Evolutionary conservation across 73 alveolate species (phyloP), one percentile per base, ranked within the genome.

Genomic region (Tetrahymena thermophila): DNA sequence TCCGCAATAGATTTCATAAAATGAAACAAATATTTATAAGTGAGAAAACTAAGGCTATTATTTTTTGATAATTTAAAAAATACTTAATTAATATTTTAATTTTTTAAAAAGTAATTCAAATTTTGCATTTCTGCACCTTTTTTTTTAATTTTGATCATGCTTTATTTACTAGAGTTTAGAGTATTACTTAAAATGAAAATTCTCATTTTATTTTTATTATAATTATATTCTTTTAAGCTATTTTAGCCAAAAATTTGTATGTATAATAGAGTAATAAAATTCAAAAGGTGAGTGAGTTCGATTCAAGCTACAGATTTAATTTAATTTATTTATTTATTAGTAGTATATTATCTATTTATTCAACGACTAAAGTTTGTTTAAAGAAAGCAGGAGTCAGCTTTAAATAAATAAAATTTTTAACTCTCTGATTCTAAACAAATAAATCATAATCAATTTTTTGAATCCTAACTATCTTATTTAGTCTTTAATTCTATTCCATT

Each of bases 1-100:
- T 56, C 99, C 99, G 96, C 99, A 99, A 96, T 99, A 99, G 93
- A 99, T 99, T 97, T 99, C 99, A 96, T 99, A 99, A 96, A 99
- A 99, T 34, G 99, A 98, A 56, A 99, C 98, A 94, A 96, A 96
- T 17, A 99, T 97, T 34, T 97, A 95, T 35, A 99, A 96, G 94
- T 98, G 98, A 16, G 97, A 95, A 93, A 94, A 97, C 35, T 94
- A 94, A 93, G 96, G 55, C 93, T 85, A 42, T 31, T 85, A 84
- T 84, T 50, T n/a, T 43, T 58, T 71, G 35, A n/a, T 25, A 28
- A 28, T 71, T 31, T 10, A 71, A 71, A 23, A 71, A n/a, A 71
- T 23, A 71, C 85, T 56, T 56, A 56, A 6, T 56, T 56, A 56
- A 25, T 25, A 6, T 34, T 16, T 56, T 56, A 9, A 4, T 55